phyloP scores from a whole-genome alignment of 441 rosid genomes.

The Biscutella auriculata region DNA sequence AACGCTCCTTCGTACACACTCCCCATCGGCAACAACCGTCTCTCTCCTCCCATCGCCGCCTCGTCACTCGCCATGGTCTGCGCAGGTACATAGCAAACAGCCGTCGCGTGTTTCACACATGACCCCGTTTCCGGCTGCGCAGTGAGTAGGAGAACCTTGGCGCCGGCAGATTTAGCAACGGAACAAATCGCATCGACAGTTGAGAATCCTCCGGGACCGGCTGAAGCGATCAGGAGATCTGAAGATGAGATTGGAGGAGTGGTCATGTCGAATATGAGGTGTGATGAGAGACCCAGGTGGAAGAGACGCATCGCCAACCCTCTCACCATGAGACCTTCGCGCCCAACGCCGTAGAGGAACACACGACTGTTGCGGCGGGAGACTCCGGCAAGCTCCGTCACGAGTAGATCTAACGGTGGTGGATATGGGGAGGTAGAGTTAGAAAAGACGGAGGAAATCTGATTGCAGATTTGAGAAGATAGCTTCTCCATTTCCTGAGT shows the following conservation, averaged over 20 bases:
- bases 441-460: conserved; percentile 55
- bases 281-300: conserved; percentile 70
- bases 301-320: conserved; percentile 74
- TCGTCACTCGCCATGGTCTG: conserved; percentile 66
- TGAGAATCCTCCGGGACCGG: conserved; percentile 80
- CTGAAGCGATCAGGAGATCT: conserved; percentile 71
- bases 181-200: conserved; percentile 80
- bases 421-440: conserved; percentile 34
- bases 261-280: conserved; percentile 70
- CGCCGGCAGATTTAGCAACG: conserved; percentile 46
- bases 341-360: conserved; percentile 77
- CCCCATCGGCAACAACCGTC: conserved; percentile 74
- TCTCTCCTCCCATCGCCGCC: background rate
- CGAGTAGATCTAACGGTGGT: conserved; percentile 41
- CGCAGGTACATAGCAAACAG: conserved; percentile 56
- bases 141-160: conserved; percentile 47
- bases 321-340: conserved; percentile 78
- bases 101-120: conserved; percentile 49
- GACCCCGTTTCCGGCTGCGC: conserved; percentile 58
- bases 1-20: conserved; percentile 74
- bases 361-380: conserved; percentile 32
- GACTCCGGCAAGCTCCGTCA: conserved; percentile 31
- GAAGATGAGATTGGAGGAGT: conserved; percentile 57
- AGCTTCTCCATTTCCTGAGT: conserved; percentile 20
- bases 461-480: conserved; percentile 49